Base-by-base conservation (phyloP, 2,329 filamentous ascomycete genomes). In the Calycina marina region DNA sequence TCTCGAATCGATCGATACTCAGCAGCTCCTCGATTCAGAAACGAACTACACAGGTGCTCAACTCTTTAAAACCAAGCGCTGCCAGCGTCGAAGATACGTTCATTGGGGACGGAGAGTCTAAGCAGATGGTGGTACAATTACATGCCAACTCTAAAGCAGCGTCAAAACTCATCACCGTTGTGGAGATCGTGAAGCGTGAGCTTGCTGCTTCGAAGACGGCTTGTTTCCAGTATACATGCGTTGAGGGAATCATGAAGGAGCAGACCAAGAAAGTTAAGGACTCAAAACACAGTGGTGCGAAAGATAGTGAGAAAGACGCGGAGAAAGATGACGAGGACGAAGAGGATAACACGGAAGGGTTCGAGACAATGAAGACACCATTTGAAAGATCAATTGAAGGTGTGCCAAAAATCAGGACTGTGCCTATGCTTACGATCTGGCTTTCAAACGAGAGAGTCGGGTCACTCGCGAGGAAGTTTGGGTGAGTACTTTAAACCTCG, bases 141-240 rank as follows among this genome's bases (percentile, higher is more conserved):
- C 45, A 50, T 26, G 55, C 61, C 10, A 55, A 56, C 32, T 49
- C 54, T 3, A 41, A 44, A 10, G 50, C 46, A 3, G 63, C 69
- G 2, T 63, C 62, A 53, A 85, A 84, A 53, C 59, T 82, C 45
- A 68, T 82, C 44, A 76, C 69, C 4, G 65, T 83, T 28, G 63
- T 65, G 27, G 78, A 84, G 53, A 72, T 79, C 22, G 64, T 63
- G 35, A 77, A 77, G 51, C 57, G 66, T 24, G 57, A 71, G 28
- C 54, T 78, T 32, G 56, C 47, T 18, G 59, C 62, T 31, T 53
- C 58, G 25, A 60, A 59, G 3, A 58, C 56, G 37, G 42, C 55
- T 29, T 59, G 54, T 54, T 59, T 47, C 37, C 53, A 58, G 34
- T 60, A 60, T 40, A 53, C 48, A 35, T 40, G 33, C 15, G 32